phyloP scores from a whole-genome alignment of 441 rosid species.

The Brassica hybrid region DNA sequence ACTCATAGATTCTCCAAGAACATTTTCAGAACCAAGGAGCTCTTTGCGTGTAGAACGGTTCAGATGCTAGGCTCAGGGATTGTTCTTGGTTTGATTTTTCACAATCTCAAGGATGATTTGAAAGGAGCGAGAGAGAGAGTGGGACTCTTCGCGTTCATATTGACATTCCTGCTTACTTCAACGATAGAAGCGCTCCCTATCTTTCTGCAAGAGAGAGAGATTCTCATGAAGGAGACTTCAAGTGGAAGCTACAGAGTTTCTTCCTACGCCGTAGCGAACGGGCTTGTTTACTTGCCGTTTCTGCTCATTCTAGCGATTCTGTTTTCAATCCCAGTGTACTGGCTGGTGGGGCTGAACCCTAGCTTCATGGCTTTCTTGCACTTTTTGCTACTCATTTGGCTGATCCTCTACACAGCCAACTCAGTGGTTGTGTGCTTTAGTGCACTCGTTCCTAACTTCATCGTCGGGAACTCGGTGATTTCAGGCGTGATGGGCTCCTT shows the following conservation, averaged over 20 bases:
- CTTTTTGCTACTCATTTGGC: constrained; percentile 81
- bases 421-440: constrained; percentile 95
- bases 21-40: constrained; percentile 86
- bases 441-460: constrained; percentile 89
- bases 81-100: constrained; percentile 84
- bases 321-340: constrained; percentile 78
- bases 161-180: constrained; percentile 83
- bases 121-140: constrained; percentile 79
- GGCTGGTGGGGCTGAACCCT: constrained; percentile 80
- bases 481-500: constrained; percentile 95
- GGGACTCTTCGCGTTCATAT: constrained; percentile 84
- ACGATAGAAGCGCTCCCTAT: constrained; percentile 92
- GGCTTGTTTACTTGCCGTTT: constrained; percentile 88
- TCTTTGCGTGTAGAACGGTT: constrained; percentile 76
- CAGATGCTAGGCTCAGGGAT: constrained; percentile 86
- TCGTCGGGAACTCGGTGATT: constrained; percentile 84
- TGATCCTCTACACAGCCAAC: constrained; percentile 92
- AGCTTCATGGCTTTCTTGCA: constrained; percentile 72
- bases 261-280: constrained; percentile 84
- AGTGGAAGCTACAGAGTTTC: constrained; percentile 89
- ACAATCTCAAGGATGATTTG: constrained; percentile 60
- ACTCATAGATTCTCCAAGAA: constrained; percentile 88
- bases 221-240: constrained; percentile 87
- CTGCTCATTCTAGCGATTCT: constrained; percentile 74
- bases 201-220: constrained; percentile 91